Conservation (phyloP, 1,284 basidiomycete genomes). For the Ganoderma sinense region DNA sequence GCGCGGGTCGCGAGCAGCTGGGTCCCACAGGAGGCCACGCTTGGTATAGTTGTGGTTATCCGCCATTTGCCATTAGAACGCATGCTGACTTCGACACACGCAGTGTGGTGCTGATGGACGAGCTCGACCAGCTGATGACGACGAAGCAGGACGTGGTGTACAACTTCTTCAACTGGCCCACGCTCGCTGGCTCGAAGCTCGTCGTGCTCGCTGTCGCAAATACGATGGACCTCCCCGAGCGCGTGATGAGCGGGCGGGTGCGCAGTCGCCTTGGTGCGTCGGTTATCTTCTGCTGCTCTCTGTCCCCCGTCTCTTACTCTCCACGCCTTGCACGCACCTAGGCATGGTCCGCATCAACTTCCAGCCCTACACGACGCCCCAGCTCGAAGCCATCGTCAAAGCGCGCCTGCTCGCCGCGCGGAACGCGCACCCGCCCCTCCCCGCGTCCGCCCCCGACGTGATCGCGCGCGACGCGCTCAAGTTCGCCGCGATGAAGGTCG, state of each 20-base stretch:
- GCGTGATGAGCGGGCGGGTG: conserved; percentile 92
- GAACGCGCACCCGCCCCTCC: conserved; percentile 47
- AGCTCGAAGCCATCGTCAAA: conserved; percentile 89
- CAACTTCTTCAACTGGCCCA: conserved; percentile 99
- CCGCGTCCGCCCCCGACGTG: conserved; percentile 53
- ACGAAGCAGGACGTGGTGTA: conserved; percentile 98
- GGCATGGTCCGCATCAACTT: conserved; percentile 98
- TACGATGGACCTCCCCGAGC: conserved; percentile 97
- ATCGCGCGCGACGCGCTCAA: conserved; percentile 84
- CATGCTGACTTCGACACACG: background rate
- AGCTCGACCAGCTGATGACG: conserved; percentile 96
- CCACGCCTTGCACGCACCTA: conserved; percentile 38
- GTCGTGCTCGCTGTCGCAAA: conserved; percentile 98
- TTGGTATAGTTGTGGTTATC: too few species aligned
- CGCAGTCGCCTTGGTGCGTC: conserved; percentile 86
- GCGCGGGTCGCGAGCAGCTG: conserved; percentile 47
- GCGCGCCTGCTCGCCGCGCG: conserved; percentile 75
- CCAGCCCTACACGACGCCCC: conserved; percentile 85
- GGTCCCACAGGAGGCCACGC: conserved; percentile 73
- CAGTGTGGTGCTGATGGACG: conserved; percentile 96
- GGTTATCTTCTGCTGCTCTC: background rate
- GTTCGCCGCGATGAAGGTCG: conserved; percentile 91
- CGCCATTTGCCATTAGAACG: background rate
- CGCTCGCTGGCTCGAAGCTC: conserved; percentile 84
- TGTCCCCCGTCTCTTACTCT: background rate